Evolutionary conservation across 2,329 filamentous ascomycete species (phyloP), one percentile per base, ranked within the genome.

Genomic region (Pseudogymnoascus sp.): DNA sequence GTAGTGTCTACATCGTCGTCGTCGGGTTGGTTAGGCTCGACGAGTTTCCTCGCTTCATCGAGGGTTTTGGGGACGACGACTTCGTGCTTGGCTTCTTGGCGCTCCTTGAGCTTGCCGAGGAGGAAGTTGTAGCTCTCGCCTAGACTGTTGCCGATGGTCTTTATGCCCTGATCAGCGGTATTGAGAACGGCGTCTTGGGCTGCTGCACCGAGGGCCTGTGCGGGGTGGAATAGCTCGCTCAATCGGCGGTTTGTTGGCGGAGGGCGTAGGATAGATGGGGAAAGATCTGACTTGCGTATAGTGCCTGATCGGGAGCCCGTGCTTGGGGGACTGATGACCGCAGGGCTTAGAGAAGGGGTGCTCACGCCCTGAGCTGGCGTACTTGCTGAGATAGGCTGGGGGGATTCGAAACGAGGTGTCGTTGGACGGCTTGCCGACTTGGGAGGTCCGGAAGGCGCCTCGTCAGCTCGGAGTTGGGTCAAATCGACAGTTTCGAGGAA

Each of bases 401-500:
- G 64, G 28, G 67, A 70, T 5, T 70, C 70, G 40, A 64, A 28
- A 66, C 74, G 80, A 0, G 81, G 77, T 5, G 77, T 83, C 7
- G 77, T 78, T 0, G 82, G 77, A 21, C 77, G 71, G 66, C 74
- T 79, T 8, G 80, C 68, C 66, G 78, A 67, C 73, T 88, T 92
- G 16, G 79, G 75, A 8, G 88, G 87, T 0, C 89, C 86, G 47
- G 87, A 85, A 14, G 84, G 87, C 16, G 80, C 76, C 73, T 96
- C 92, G 67, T 96, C 90, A 5, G 88, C 88, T 61, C 92, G 85
- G 5, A 99, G 79, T 25, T 90, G 96, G 5, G 92, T 90, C 23
- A 99, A 81, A 73, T 99, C 94, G 28, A 99, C 94, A 0, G 92
- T 97, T 71, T 97, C 90, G 12, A 99, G 79, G 71, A 99, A 99